Base-by-base conservation (phyloP, 129 eudicot genomes). In the Flaveria sonorensis region DNA sequence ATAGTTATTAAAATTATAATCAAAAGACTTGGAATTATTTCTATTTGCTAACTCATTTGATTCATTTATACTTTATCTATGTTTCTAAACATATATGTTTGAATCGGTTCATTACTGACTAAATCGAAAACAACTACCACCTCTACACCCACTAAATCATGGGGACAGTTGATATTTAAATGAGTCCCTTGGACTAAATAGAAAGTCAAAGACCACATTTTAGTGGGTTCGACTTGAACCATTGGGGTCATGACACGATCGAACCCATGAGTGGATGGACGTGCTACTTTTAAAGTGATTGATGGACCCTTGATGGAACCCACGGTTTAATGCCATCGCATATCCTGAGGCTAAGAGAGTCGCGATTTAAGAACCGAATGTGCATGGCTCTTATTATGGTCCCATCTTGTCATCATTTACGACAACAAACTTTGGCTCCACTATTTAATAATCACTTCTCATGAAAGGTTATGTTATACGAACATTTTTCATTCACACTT, bases 251-350 rank as follows among this genome's bases (percentile, higher is more conserved):
- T 23, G 66, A 60, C 66, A 60, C 66, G 39, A 60, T 24, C 36
- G 66, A 60, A 60, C 18, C 66, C 11, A 47, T 55, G 63, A 20
- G 63, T 57, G 28, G 32, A 57, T 56, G 28, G 30, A 55, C 61
- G n/a, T 55, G 32, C 4, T 28, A 28, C 4, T 2, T 28, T 28
- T 28, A 18, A n/a, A 53, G 60, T 53, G 60, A 23, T 53, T 56
- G 63, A 21, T 56, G 8, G 63, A 56, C 30, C 63, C 63, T 56
- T 56, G 63, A 56, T 56, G 63, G 30, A 56, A 19, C 62, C 62
- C 62, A 26, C 8, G 7, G 28, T 20, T 56, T 56, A 28, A 10
- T 23, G 66, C 39, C 40, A 60, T 60, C 39, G 11, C 39, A 60
- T 60, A 20, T 19, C 28, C 14, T 56, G 63, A 10, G 63, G 5